Conservation (phyloP, 139 green algal species). For the Edaphochlamys debaryana region DNA sequence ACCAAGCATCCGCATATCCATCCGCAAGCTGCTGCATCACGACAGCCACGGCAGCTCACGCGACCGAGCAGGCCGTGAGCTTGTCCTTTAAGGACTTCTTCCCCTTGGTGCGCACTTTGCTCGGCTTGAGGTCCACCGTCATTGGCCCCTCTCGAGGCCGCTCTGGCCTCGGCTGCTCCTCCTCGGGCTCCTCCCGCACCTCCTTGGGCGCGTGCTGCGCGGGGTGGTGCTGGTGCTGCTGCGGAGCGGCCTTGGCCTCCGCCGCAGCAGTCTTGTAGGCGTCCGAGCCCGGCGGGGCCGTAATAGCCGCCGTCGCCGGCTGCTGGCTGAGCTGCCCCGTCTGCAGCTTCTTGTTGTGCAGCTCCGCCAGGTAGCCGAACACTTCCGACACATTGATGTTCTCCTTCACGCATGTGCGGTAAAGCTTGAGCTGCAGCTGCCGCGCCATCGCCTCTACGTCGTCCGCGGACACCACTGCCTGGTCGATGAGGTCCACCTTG, state of each 20-base stretch:
- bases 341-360: constrained; percentile 57
- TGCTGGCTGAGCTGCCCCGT: constrained; percentile 39
- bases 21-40: too few relatives aligned
- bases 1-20: too few relatives aligned
- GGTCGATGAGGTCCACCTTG: constrained; percentile 78
- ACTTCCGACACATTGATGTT: constrained; percentile 82
- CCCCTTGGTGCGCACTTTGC: constrained; percentile 60
- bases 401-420: constrained; percentile 82
- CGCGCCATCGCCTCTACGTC: constrained; percentile 73
- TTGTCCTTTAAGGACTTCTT: constrained; percentile 64
- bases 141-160: constrained; percentile 2
- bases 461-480: constrained; percentile 60
- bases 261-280: background rate
- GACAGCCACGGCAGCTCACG: constrained; percentile 33
- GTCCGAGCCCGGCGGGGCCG: background rate
- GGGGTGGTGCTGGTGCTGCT: background rate
- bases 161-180: too few relatives aligned
- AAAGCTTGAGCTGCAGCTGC: constrained; percentile 72
- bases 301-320: constrained; percentile 13
- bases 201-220: background rate
- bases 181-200: background rate
- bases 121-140: constrained; percentile 55
- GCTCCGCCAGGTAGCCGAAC: constrained; percentile 71
- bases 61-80: constrained; percentile 44
- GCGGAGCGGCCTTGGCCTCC: too few relatives aligned